Conservation (phyloP, 169 alveolate genomes). For the Plasmodium chabaudi region DNA sequence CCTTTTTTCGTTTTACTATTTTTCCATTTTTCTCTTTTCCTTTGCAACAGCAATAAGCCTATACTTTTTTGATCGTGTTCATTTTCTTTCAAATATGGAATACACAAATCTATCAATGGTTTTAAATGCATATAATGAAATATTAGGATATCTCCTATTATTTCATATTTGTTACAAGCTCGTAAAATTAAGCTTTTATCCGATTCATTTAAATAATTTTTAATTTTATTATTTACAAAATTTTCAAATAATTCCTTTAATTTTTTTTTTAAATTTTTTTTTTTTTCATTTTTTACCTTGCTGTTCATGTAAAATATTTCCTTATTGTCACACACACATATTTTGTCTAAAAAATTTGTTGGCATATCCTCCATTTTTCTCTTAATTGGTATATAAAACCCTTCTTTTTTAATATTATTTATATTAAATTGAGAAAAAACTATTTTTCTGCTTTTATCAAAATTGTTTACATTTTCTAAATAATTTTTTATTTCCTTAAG, state of each 20-base stretch:
- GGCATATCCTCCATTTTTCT: constrained; percentile 10
- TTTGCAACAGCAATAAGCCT: too few species aligned
- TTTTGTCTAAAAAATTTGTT: constrained; percentile 7
- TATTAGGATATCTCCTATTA: constrained; percentile 31
- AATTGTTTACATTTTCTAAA: constrained; percentile 24
- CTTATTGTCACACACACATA: constrained; percentile 1
- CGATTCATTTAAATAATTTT: constrained; percentile 15
- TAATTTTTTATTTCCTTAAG: constrained; percentile 38
- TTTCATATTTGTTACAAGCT: constrained; percentile 51
- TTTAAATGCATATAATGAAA: constrained; percentile 40
- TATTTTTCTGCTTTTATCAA: constrained; percentile 38
- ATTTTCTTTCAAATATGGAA: not conserved
- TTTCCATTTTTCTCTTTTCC: not conserved
- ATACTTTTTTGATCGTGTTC: too few species aligned
- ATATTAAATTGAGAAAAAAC: not conserved
- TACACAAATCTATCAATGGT: constrained; percentile 16
- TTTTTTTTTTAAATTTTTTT: constrained; percentile 13
- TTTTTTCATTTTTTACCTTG: not conserved
- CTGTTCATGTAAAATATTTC: not conserved
- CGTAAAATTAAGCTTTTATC: constrained; percentile 22
- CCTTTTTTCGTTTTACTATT: too few species aligned
- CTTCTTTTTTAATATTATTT: not conserved
- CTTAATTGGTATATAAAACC: constrained; percentile 42
- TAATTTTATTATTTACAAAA: constrained; percentile 32
- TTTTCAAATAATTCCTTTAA: constrained; percentile 14